These are phyloP conservation scores for Wickerhamiella musiphila DNA, from an alignment of 805 yeast species.

Conservation along the genomic window DNA sequence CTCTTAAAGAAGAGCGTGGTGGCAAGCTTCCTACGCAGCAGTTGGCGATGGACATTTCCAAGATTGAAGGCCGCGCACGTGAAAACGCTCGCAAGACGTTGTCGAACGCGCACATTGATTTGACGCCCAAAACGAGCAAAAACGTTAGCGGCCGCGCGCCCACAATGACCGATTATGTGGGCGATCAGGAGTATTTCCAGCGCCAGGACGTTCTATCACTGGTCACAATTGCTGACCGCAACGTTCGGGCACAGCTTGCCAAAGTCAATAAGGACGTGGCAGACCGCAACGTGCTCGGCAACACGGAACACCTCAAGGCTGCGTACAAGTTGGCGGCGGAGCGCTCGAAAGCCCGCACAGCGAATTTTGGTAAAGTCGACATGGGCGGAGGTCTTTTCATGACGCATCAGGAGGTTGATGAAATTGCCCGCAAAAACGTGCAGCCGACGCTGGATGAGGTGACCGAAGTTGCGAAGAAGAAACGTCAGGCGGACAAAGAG, in stretches of 20 bases:
- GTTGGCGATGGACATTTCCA: constrained; percentile 12
- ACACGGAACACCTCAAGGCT: constrained; percentile 44
- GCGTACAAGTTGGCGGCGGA: constrained; percentile 68
- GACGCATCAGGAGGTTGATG: constrained; percentile 57
- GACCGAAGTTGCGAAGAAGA: constrained; percentile 47
- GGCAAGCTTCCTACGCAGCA: constrained; percentile 4
- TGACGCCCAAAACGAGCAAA: constrained; percentile 10
- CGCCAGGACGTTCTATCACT: constrained; percentile 16
- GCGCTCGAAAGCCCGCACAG: constrained; percentile 40
- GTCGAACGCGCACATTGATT: constrained; percentile 13
- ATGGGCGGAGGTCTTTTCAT: constrained; percentile 81
- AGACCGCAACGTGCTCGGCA: constrained; percentile 25
- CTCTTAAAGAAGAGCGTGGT: constrained; percentile 3
- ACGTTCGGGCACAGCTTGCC: constrained; percentile 20
- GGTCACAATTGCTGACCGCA: constrained; percentile 16
- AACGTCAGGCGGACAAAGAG: constrained; percentile 41
- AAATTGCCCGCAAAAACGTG: constrained; percentile 63
- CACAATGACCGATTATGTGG: constrained; percentile 11
- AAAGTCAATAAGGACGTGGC: constrained; percentile 27
- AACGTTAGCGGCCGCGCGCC: constrained; percentile 10
- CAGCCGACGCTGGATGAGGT: constrained; percentile 70
- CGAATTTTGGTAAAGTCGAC: constrained; percentile 39
- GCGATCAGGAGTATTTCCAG: constrained; percentile 14
- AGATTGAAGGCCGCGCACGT: constrained; percentile 20
- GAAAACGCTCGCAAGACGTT: constrained; percentile 18